Percentiles rank a stretch among this genome's conserved stretches.
phyloP scores from a whole-genome alignment of 2,329 filamentous ascomycete genomes.

The Xylariales sp. region DNA sequence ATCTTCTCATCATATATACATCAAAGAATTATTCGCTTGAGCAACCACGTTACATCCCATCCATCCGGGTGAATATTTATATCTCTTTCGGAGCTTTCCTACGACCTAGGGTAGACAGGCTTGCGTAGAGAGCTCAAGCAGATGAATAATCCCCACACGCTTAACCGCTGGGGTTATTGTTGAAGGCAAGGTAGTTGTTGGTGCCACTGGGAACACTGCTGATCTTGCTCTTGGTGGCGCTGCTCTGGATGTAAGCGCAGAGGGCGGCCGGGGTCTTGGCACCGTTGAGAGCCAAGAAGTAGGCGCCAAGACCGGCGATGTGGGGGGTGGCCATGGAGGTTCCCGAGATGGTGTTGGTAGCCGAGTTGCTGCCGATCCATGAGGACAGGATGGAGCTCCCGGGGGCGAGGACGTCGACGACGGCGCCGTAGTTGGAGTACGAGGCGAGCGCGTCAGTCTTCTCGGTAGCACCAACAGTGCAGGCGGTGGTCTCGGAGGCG shows the following conservation, averaged over 20 bases:
- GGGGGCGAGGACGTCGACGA: conserved; percentile 46
- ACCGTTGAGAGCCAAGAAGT: conserved; percentile 40
- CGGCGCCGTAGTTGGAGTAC: conserved; percentile 48
- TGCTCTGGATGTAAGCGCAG: conserved; percentile 38
- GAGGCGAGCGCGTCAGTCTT: conserved; percentile 33
- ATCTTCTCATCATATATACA: too few species aligned
- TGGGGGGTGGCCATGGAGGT: conserved; percentile 37
- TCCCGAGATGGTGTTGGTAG: conserved; percentile 40
- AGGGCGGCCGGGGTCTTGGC: conserved; percentile 39
- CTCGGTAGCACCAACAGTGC: conserved; percentile 49
- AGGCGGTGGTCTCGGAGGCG: conserved; percentile 41
- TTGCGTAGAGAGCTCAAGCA: too few species aligned
- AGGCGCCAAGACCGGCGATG: conserved; percentile 31
- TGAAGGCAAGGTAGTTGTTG: conserved; percentile 51
- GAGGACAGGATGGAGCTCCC: conserved; percentile 27
- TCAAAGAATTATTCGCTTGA: too few species aligned
- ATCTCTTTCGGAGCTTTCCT: too few species aligned
- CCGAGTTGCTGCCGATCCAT: conserved; percentile 22
- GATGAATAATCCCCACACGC: too few species aligned
- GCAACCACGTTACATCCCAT: too few species aligned
- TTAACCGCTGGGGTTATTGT: conserved; percentile 36
- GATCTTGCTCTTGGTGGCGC: conserved; percentile 37
- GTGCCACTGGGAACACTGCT: conserved; percentile 37
- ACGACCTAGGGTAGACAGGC: too few species aligned
- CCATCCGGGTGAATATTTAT: too few species aligned